Conservation (phyloP, 805 yeast genomes). For the Zygosaccharomyces lentus region DNA sequence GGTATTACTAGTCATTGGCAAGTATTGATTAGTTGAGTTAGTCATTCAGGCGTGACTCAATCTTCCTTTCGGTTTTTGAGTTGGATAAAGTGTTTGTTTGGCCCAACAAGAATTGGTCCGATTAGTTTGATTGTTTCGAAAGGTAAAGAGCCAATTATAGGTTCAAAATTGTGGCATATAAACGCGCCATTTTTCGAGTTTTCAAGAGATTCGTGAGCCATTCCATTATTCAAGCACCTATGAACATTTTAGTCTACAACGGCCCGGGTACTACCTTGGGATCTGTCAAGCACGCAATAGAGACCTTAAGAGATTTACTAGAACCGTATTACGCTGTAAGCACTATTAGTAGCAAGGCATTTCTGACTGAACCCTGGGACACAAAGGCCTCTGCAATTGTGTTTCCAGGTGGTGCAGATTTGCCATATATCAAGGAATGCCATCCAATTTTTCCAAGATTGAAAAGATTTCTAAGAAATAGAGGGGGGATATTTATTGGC, state of each 20-base stretch:
- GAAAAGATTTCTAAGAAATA: slow-evolving; percentile 59
- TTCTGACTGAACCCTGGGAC: slow-evolving; percentile 85
- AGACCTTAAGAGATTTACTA: slow-evolving; percentile 64
- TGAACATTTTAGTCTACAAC: slow-evolving; percentile 71
- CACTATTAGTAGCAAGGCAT: slow-evolving; percentile 56
- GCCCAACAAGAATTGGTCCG: not conserved
- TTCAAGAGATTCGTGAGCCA: not conserved
- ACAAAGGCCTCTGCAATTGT: slow-evolving; percentile 73
- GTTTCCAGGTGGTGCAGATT: slow-evolving; percentile 96
- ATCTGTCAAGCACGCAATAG: slow-evolving; percentile 78
- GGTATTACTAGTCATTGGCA: no score
- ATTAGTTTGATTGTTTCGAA: not conserved
- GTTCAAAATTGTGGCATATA: slow-evolving; percentile 1
- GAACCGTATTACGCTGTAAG: slow-evolving; percentile 88
- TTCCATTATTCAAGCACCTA: slow-evolving; percentile 18
- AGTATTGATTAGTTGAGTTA: not conserved
- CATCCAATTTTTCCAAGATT: slow-evolving; percentile 63
- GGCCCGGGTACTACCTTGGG: slow-evolving; percentile 85
- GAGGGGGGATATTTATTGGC: slow-evolving; percentile 82
- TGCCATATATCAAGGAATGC: slow-evolving; percentile 72
- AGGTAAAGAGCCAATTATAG: not conserved
- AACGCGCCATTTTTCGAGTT: not conserved
- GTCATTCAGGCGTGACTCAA: slow-evolving; percentile 5
- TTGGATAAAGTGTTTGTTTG: not conserved
- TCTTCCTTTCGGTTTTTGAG: not conserved